phyloP scores from a whole-genome alignment of 2,329 filamentous ascomycete species.

The Xylariaceae sp. region DNA sequence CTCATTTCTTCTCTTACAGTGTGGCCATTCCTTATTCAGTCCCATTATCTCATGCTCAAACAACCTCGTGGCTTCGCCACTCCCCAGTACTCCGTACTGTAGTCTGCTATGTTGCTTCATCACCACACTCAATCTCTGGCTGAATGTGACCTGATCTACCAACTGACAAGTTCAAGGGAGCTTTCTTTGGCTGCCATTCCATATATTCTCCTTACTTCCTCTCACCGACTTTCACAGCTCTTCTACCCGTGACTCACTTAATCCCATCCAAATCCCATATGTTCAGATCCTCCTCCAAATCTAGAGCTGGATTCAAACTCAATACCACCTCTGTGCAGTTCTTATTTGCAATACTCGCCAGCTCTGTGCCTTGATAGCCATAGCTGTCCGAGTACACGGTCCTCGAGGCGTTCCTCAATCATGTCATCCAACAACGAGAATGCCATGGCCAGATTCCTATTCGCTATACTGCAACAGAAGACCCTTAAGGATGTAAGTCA shows the following conservation, averaged over 20 bases:
- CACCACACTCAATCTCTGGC: constrained; percentile 21
- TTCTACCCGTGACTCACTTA: constrained; percentile 34
- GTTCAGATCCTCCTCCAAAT: constrained; percentile 23
- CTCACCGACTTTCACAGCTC: constrained; percentile 38
- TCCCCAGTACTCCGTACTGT: constrained; percentile 17
- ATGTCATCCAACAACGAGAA: constrained; percentile 55
- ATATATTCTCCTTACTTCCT: constrained; percentile 35
- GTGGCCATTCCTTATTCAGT: constrained; percentile 15
- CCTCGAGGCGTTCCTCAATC: constrained; percentile 17
- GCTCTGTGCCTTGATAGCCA: background rate
- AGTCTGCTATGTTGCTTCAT: constrained; percentile 10
- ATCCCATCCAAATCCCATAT: constrained; percentile 25
- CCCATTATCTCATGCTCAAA: constrained; percentile 21
- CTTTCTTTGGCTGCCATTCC: constrained; percentile 23
- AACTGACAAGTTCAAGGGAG: constrained; percentile 17
- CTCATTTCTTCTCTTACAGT: constrained; percentile 12
- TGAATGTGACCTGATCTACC: constrained; percentile 27
- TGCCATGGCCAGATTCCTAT: constrained; percentile 53
- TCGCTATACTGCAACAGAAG: constrained; percentile 57
- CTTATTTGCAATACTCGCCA: constrained; percentile 19
- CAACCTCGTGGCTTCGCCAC: constrained; percentile 15
- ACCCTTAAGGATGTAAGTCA: constrained; percentile 55
- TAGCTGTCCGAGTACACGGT: background rate
- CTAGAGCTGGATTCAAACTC: constrained; percentile 12
- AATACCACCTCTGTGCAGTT: constrained; percentile 24